Evolutionary conservation across 108 stramenopile species (phyloP), one percentile per base, ranked within the genome.

Genomic region (Stephanodiscus minutulus): DNA sequence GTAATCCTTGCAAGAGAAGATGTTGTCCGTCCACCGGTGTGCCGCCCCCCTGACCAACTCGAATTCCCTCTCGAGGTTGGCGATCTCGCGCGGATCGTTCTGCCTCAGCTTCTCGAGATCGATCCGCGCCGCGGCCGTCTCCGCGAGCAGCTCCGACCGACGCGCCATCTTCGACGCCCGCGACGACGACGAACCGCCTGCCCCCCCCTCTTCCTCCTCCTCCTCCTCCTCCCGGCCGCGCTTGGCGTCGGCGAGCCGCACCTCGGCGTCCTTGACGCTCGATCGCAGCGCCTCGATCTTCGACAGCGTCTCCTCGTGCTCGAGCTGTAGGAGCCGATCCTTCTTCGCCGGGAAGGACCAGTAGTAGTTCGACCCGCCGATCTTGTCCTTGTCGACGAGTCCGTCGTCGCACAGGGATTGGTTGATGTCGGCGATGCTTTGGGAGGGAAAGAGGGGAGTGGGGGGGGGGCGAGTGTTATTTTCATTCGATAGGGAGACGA

Each of bases 1-100:
- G 63, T 94, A 97, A 69, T 76, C 70, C 64, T 85, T 79, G 76
- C 85, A 85, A 20, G 85, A 79, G 73, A 92, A 97, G 47, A 94
- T 90, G 64, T 97, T 97, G 68, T 97, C 96, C 66, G 96, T 97
- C 96, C 94, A 97, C 1, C 96, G 86, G 79, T 95, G 74, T 3
- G 96, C 96, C 0, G 92, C 91, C n/a, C 82, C 80, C 36, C 49
- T 82, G 36, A 86, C 87, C 53, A 90, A 64, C 36, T 81, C 64
- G 56, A 89, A 71, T 64, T 94, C 87, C 46, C 83, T 74, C 47
- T 88, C 74, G 61, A 97, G 84, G 72, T 93, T 91, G 5, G 88
- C 87, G 61, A 95, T 66, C 0, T 90, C 91, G 59, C 83, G 85
- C 1, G 96, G 96, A 83, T 97, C 96, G 81, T 95, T 97, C 77